These are phyloP conservation scores for Fusarium sulawesiense DNA, from an alignment of 2,329 filamentous ascomycete species.

Conservation along the genomic window DNA sequence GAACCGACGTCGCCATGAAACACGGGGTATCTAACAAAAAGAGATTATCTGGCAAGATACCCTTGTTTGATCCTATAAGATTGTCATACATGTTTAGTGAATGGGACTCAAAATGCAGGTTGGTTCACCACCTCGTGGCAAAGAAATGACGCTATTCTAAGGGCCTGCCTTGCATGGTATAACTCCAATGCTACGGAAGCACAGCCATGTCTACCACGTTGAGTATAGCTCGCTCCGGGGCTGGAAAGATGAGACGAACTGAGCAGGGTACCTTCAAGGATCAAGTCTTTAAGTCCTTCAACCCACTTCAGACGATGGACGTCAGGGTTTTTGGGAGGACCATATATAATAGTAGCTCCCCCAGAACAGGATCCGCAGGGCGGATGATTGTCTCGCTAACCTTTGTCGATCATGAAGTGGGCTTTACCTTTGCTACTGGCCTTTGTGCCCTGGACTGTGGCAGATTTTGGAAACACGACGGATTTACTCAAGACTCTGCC, in stretches of 20 bases:
- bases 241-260: constrained; percentile 11
- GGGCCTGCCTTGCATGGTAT: neutral
- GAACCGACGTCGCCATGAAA: constrained; percentile 6
- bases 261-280: neutral
- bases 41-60: neutral
- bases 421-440: constrained; percentile 34
- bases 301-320: constrained; percentile 6
- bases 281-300: neutral
- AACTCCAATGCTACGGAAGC: constrained; percentile 18
- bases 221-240: neutral
- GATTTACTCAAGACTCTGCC: constrained; percentile 34
- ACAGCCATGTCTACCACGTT: neutral
- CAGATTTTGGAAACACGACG: constrained; percentile 22
- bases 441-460: constrained; percentile 31
- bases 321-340: constrained; percentile 2
- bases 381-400: constrained; percentile 14
- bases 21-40: constrained; percentile 5
- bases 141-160: neutral
- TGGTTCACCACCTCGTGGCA: neutral
- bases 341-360: constrained; percentile 26
- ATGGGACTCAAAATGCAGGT: neutral
- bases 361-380: neutral
- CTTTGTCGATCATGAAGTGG: constrained; percentile 42
- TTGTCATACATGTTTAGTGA: neutral
- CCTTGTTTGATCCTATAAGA: neutral